These are phyloP conservation scores for Saitozyma sp. DNA, from an alignment of 768 basidiomycete genomes.

Conservation along the genomic window DNA sequence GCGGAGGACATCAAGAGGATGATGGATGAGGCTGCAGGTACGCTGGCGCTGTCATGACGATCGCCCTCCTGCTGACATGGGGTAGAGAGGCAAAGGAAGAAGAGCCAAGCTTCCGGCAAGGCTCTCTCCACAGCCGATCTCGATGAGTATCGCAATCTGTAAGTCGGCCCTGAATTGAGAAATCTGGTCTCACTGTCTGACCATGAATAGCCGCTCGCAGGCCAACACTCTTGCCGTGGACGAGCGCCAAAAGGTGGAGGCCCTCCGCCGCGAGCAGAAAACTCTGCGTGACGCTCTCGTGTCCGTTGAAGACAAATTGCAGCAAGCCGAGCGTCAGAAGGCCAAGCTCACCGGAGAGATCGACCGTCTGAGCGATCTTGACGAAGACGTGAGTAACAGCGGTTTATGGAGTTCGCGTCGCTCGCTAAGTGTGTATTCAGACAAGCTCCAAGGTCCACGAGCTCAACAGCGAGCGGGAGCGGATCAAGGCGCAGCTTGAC, in stretches of 20 bases:
- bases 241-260: conserved; percentile 83
- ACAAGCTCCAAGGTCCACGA: conserved; percentile 61
- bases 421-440: conserved; percentile 21
- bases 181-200: not conserved
- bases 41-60: conserved; percentile 27
- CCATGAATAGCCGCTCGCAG: conserved; percentile 65
- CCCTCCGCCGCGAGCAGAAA: conserved; percentile 78
- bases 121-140: conserved; percentile 79
- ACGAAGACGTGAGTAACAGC: conserved; percentile 22
- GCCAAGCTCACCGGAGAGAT: conserved; percentile 54
- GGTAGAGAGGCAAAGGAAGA: conserved; percentile 70
- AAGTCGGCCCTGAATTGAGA: conserved; percentile 35
- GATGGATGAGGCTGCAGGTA: conserved; percentile 78
- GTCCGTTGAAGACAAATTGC: conserved; percentile 69
- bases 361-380: conserved; percentile 30
- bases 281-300: conserved; percentile 64
- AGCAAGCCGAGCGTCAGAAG: conserved; percentile 64
- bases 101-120: conserved; percentile 67
- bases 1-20: conserved; percentile 65
- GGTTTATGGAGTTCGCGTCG: not conserved
- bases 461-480: conserved; percentile 64
- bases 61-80: conserved; percentile 2
- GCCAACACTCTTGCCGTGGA: conserved; percentile 77
- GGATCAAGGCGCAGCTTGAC: conserved; percentile 73
- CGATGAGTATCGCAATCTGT: conserved; percentile 83